Base-by-base conservation (phyloP, 805 yeast genomes). In the Brettanomyces custersianus region DNA sequence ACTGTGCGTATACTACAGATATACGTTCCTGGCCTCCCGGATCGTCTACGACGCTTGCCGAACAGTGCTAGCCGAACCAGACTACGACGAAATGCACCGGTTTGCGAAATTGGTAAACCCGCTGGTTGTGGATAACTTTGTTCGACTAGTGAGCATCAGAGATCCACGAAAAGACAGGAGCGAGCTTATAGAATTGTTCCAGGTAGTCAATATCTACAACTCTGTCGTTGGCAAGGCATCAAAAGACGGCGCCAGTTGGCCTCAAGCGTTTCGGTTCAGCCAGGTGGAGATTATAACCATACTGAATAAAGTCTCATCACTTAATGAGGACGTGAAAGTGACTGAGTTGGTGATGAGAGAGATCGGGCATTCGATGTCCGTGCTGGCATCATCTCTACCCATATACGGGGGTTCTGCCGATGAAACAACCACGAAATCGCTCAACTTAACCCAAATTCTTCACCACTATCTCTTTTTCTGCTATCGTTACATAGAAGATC, bases 391-490 rank as follows among this genome's bases (percentile, higher is more conserved):
- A 12, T 25, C 33, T 10, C 32, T 37, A 6, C 19, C 44, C 9
- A 40, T 47, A 5, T 44, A 32, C 17, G 38, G 37, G 16, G 39
- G 34, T 25, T 26, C 8, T n/a, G 8, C 10, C 13, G 13, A 9
- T 10, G 10, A 12, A n/a, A 26, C 10, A 12, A 10, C n/a, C 11
- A 34, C 30, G 13, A 18, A 13, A 4, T 19, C 32, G 16, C 40
- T 28, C 18, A 24, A 29, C 20, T 34, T 13, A 4, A 25, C 22
- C 3, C 25, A 13, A 15, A 24, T 48, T n/a, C 36, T 49, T 19
- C 53, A 53, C 15, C 38, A 37, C 15, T 57, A 52, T 31, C 41
- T 57, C n/a, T 40, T 43, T 11, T 49, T 50, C 30, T 43, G 55
- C 31, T 60, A 60, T 34, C 23, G 38, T 17, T 36, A 46, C 34